Evolutionary conservation across 1,139 yeast genomes (phyloP), one percentile per base, ranked within the genome.

Genomic region (Yamadazyma songkhlaensis): DNA sequence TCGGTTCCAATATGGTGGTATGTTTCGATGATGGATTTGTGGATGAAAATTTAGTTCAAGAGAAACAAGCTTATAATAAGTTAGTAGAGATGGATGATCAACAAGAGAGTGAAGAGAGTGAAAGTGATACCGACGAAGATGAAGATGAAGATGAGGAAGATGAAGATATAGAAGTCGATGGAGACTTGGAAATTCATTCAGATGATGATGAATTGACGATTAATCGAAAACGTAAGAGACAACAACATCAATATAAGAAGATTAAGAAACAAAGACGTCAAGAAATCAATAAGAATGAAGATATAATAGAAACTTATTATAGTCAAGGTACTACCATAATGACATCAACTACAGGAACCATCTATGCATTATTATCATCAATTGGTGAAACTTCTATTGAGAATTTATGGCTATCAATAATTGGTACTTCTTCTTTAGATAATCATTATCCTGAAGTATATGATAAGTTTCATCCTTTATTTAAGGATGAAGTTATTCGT

Each of bases 21-120:
- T 92, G 97, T 57, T 76, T 90, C 43, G 97, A 92, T 54, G 98
- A 92, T 56, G 96, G 96, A 1, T 71, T 65, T 36, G 72, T 88
- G 3, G 82, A 80, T 36, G 74, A 72, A 30, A 79, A 77, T 36
- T 57, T 84, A 37, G 43, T 43, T n/a, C 54, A 59, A 3, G 84
- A 81, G 49, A 74, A 68, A 46, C 57, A 60, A 7, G 84, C 92
- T 9, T 84, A 83, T 50, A 57, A 64, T 21, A 64, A 64, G 27
- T 59, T 83, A 37, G 48, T 72, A 2, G 64, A 62, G 8, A 61
- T 50, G 0, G 64, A 51, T 5, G 65, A 55, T 3, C 64, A 44
- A 3, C 63, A 57, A 3, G 60, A 46, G 1, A 54, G 46, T 2
- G 56, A 60, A 1, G 64, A 52, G 4, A 64, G 55, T 3, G 64